phyloP scores from a whole-genome alignment of 208 protist genomes.

The Naegleria gruberi region DNA sequence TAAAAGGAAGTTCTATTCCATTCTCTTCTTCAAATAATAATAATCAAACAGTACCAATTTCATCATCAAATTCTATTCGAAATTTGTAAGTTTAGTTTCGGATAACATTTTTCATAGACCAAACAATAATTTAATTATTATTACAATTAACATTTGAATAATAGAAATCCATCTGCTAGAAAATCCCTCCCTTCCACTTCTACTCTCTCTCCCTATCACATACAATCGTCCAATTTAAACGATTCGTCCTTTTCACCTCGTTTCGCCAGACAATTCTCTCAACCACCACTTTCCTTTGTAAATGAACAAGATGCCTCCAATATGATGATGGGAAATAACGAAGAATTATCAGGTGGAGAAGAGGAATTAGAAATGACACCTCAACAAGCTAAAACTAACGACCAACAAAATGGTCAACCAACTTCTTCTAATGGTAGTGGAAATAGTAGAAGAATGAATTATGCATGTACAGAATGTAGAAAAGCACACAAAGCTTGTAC shows the following conservation, averaged over 20 bases:
- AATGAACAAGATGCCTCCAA: neutral
- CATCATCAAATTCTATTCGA: too few relatives aligned
- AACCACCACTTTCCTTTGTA: neutral
- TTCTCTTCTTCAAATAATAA: too few relatives aligned
- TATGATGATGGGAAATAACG: neutral
- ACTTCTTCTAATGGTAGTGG: neutral
- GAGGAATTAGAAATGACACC: neutral
- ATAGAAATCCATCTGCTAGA: too few relatives aligned
- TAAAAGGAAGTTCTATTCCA: too few relatives aligned
- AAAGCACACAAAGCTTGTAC: constrained; percentile 17
- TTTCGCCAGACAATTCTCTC: neutral
- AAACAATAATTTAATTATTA: too few relatives aligned
- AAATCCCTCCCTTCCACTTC: too few relatives aligned
- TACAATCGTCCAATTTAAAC: too few relatives aligned
- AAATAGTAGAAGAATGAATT: neutral
- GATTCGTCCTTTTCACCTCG: neutral
- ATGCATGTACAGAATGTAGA: constrained; percentile 15
- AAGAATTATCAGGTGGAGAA: neutral
- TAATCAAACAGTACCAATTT: too few relatives aligned
- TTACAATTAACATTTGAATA: too few relatives aligned
- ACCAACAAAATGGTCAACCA: neutral
- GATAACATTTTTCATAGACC: too few relatives aligned
- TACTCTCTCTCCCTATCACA: too few relatives aligned
- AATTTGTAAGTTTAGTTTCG: too few relatives aligned
- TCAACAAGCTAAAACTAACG: neutral